Evolutionary conservation across 495 filamentous ascomycete species (phyloP).

Genomic region (Thozetella sp.): DNA sequence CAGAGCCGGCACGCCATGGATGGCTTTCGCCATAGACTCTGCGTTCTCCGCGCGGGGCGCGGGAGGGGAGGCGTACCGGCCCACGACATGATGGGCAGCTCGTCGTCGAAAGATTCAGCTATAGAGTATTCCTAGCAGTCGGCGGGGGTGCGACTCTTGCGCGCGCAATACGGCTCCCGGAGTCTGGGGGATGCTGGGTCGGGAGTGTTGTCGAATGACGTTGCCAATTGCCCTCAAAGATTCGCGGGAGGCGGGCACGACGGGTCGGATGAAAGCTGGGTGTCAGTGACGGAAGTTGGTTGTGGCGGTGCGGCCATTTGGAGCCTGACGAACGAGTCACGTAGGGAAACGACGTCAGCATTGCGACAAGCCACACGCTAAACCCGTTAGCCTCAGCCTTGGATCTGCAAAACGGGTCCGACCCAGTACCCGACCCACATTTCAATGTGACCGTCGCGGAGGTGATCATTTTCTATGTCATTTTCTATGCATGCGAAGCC

Average conservation of each 20-base stretch:
- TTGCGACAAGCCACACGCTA: not conserved
- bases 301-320: conserved; percentile 21
- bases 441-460: too few species aligned
- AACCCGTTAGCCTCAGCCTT: too few species aligned
- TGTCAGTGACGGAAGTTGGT: conserved; percentile 21
- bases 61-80: conserved; percentile 45
- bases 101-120: not conserved
- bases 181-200: too few species aligned
- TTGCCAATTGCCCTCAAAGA: not conserved
- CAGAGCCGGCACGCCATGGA: too few species aligned
- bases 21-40: too few species aligned
- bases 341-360: not conserved
- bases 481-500: too few species aligned
- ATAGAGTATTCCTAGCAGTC: too few species aligned
- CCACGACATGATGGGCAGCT: conserved; percentile 58
- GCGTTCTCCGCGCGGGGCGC: too few species aligned
- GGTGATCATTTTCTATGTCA: too few species aligned
- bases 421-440: too few species aligned
- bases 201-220: not conserved
- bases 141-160: not conserved
- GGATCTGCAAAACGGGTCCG: too few species aligned
- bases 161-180: too few species aligned
- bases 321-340: not conserved
- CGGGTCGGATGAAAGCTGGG: not conserved
- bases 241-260: not conserved